These are phyloP conservation scores for Podila verticillata DNA, from an alignment of 192 early-diverging fungal genomes.

Conservation along the genomic window DNA sequence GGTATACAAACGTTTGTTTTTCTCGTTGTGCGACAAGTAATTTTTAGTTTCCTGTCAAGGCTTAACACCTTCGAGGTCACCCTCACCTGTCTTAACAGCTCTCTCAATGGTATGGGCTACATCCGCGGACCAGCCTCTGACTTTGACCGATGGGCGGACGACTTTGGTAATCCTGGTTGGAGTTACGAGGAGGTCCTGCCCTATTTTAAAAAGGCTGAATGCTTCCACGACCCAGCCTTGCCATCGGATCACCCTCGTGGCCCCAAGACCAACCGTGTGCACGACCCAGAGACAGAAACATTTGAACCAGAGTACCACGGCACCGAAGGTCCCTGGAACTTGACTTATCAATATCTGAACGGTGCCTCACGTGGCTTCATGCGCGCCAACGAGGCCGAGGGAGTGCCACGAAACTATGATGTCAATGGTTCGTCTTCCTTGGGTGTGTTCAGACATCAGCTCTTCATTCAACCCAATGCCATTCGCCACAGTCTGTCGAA, in stretches of 20 bases:
- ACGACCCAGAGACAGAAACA: constrained; percentile 16
- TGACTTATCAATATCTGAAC: constrained; percentile 12
- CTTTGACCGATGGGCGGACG: constrained; percentile 13
- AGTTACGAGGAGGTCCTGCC: constrained; percentile 25
- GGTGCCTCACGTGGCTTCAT: constrained; percentile 8
- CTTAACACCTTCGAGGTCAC: background rate
- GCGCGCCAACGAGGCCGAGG: constrained; percentile 3
- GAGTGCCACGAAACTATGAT: background rate
- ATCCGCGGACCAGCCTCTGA: constrained; percentile 12
- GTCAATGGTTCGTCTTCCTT: constrained; percentile 8
- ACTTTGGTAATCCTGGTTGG: constrained; percentile 32
- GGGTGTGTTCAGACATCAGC: constrained; percentile 15
- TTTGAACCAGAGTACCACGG: constrained; percentile 24
- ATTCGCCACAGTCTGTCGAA: constrained; percentile 5
- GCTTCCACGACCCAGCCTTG: background rate
- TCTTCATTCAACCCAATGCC: constrained; percentile 3
- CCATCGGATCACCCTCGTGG: constrained; percentile 1
- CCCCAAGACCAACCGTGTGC: background rate
- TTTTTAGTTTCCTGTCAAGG: background rate
- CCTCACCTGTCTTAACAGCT: background rate
- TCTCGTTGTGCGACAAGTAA: background rate
- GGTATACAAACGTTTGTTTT: constrained; percentile 3
- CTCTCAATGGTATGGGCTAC: constrained; percentile 10
- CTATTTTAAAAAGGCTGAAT: constrained; percentile 29
- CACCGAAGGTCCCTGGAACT: constrained; percentile 24